A percentile compares a stretch with the other conserved stretches of the same genome.
phyloP scores from a whole-genome alignment of 352 stramenopile genomes.

The Phytophthora citricola region DNA sequence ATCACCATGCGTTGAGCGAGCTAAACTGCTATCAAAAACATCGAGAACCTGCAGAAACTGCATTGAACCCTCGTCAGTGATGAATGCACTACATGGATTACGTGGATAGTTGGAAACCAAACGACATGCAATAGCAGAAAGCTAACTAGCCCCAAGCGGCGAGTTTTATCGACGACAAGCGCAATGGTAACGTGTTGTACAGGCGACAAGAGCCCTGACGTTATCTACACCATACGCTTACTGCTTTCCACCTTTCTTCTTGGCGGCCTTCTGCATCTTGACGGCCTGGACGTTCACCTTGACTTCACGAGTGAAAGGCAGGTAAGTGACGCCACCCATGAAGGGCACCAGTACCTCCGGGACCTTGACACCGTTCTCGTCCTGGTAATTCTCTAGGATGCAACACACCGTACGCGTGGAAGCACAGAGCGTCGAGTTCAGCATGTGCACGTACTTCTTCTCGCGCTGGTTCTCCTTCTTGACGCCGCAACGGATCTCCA shows the following conservation, averaged over 20 bases:
- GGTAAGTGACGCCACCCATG: slow-evolving; percentile 98
- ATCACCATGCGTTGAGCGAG: too few relatives aligned
- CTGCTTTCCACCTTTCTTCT: slow-evolving; percentile 91
- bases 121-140: slow-evolving; percentile 20
- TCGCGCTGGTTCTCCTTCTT: slow-evolving; percentile 96
- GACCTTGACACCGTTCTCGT: slow-evolving; percentile 96
- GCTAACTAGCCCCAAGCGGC: slow-evolving; percentile 16
- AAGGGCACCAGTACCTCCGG: slow-evolving; percentile 98
- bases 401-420: slow-evolving; percentile 99
- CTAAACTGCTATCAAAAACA: too few relatives aligned
- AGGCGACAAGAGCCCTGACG: slow-evolving; percentile 8
- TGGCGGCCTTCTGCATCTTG: slow-evolving; percentile 96
- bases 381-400: slow-evolving; percentile 99
- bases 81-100: slow-evolving; percentile 31
- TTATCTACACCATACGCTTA: slow-evolving; percentile 43
- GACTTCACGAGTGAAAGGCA: slow-evolving; percentile 97
- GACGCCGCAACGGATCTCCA: slow-evolving; percentile 97
- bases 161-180: slow-evolving; percentile 16
- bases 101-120: slow-evolving; percentile 20
- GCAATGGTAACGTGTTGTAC: slow-evolving; percentile 32
- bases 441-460: slow-evolving; percentile 99
- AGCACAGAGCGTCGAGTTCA: slow-evolving; percentile 99
- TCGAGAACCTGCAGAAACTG: too few relatives aligned
- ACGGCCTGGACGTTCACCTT: slow-evolving; percentile 91
- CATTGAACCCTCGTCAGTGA: background rate